phyloP scores from a whole-genome alignment of 192 early-diverging fungal genomes.

The Entomortierella beljakovae region DNA sequence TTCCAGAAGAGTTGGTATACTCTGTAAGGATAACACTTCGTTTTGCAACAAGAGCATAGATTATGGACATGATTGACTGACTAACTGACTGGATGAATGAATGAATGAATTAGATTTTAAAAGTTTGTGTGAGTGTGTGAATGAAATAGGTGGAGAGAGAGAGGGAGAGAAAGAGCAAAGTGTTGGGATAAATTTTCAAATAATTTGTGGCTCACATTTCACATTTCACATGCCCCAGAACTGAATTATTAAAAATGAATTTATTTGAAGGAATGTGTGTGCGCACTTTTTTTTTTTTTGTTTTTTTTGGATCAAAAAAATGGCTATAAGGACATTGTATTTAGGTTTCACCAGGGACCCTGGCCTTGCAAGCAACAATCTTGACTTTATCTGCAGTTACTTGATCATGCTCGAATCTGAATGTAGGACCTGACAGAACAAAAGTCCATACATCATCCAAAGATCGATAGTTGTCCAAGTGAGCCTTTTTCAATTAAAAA shows the following conservation, averaged over 20 bases:
- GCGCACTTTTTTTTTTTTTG: too few species aligned
- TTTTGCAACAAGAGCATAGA: constrained; percentile 84
- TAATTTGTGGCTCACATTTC: too few species aligned
- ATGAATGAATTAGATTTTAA: background rate
- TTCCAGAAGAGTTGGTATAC: constrained; percentile 82
- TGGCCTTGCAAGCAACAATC: constrained; percentile 93
- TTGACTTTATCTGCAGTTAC: constrained; percentile 92
- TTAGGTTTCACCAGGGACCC: constrained; percentile 74
- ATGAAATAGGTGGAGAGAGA: background rate
- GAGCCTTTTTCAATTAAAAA: too few species aligned
- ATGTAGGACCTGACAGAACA: constrained; percentile 86
- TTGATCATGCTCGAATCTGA: constrained; percentile 88
- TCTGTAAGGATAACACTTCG: constrained; percentile 84
- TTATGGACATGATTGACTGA: constrained; percentile 81
- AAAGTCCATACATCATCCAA: constrained; percentile 99
- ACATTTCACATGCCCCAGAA: too few species aligned
- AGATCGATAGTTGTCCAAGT: constrained; percentile 91
- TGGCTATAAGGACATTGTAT: too few species aligned
- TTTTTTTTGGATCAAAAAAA: too few species aligned
- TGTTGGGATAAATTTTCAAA: too few species aligned
- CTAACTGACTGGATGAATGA: too few species aligned
- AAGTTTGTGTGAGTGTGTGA: background rate
- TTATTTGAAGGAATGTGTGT: too few species aligned
- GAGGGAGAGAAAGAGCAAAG: background rate
- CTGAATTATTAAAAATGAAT: too few species aligned